A percentile compares a stretch with the other conserved stretches of the same genome.
These are phyloP conservation scores for Barnettozyma hawaiiensis DNA, from an alignment of 1,139 yeast genomes.

Conservation along the genomic window DNA sequence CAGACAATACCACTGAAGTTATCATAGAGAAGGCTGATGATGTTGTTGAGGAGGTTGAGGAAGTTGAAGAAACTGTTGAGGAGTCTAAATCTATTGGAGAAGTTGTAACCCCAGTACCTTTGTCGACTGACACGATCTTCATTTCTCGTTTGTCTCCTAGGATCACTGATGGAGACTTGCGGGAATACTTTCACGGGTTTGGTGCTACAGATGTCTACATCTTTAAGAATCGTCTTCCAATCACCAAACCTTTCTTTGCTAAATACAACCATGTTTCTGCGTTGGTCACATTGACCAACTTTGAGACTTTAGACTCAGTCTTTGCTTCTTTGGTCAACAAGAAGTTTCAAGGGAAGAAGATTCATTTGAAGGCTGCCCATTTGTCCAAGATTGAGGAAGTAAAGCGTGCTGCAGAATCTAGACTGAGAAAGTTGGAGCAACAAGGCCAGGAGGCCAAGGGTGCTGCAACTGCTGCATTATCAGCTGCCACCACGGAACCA, in stretches of 20 bases:
- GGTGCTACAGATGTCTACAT: conserved; percentile 44
- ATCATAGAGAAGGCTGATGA: conserved; percentile 1
- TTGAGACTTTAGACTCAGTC: conserved; percentile 39
- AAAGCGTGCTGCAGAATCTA: conserved; percentile 30
- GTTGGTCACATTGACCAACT: conserved; percentile 45
- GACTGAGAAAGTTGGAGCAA: conserved; percentile 11
- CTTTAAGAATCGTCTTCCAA: conserved; percentile 32
- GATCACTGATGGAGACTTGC: conserved; percentile 38
- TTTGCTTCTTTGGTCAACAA: conserved; percentile 37
- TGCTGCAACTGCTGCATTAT: conserved; percentile 10
- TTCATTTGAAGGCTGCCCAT: conserved; percentile 38
- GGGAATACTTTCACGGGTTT: conserved; percentile 40
- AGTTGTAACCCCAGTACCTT: conserved; percentile 22
- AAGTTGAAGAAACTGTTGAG: conserved; percentile 15
- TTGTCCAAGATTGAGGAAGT: conserved; percentile 40
- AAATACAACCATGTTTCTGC: conserved; percentile 42
- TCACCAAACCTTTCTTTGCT: conserved; percentile 24
- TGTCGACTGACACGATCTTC: conserved; percentile 47
- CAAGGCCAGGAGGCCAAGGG: conserved; percentile 15
- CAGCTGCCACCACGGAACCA: conserved; percentile 1
- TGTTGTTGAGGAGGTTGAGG: background rate
- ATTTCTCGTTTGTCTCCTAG: conserved; percentile 41
- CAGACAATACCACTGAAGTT: background rate
- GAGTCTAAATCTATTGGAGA: conserved; percentile 3
- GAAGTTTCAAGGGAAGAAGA: conserved; percentile 33